Base-by-base conservation (phyloP, 768 basidiomycete genomes). In the Mycena pura region DNA sequence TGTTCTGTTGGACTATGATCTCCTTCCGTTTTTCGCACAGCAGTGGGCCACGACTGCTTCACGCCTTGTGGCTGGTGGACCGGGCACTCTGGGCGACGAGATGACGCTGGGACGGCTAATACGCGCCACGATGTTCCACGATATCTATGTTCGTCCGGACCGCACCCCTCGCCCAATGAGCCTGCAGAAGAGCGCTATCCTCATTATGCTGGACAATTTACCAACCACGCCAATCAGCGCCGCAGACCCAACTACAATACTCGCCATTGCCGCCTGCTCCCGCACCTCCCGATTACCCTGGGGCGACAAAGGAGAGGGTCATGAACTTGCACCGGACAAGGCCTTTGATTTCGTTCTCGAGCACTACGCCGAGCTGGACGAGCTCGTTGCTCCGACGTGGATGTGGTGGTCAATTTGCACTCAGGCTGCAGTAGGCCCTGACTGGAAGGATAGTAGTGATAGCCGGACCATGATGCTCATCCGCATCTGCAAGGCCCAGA, bases 371-470 rank as follows among this genome's bases (percentile, higher is more conserved):
- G 21, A 10, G 49, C 34, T 36, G 34, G 34, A 36, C 17, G 22
- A 50, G 22, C 36, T 50, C 34, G 24, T 31, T 25, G 22, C 21
- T 22, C 49, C 49, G 17, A 50, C 32, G 24, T 50, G 49, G 49
- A 50, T 50, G 49, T 50, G 49, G 49, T 39, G 34, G 49, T 50
- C 49, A 27, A 50, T 50, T 38, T 50, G 22, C 22, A 22, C 32
- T 25, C 36, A 39, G 36, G 49, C 34, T 9, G 32, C 29, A 50
- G 27, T 47, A 44, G 43, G 43, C 43, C 19, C 43, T 44, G 21
- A 44, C 7, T 6, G 24, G 19, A 15, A 44, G 43, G 25, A 24
- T 7, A 44, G 43, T 44, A 25, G 21, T 44, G 43, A 25, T n/a
- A n/a, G n/a, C 14, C 43, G 21, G 43, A 22, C 43, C 21, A 44